phyloP scores from a whole-genome alignment of 495 filamentous ascomycete species.

The Xanthoparmelia taractica region DNA sequence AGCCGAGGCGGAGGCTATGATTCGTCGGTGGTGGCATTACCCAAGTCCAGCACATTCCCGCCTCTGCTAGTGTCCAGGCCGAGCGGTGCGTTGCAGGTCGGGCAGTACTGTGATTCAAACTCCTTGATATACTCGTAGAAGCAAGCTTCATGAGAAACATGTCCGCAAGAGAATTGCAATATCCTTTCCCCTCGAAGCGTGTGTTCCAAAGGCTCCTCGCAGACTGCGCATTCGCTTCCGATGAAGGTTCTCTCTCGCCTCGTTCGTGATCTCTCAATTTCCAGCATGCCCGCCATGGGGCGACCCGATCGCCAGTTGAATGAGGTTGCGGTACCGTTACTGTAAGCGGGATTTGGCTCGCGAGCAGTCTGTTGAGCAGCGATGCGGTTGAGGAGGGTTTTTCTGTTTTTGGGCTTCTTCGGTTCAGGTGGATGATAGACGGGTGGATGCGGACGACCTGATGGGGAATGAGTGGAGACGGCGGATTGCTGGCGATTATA shows the following conservation, averaged over 20 bases:
- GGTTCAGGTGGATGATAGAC: slow-evolving; percentile 23
- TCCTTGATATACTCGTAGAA: slow-evolving; percentile 99
- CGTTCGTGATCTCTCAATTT: slow-evolving; percentile 69
- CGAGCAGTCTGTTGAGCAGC: slow-evolving; percentile 23
- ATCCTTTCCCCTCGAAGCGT: slow-evolving; percentile 92
- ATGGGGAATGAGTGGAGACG: slow-evolving; percentile 24
- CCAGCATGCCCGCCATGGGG: slow-evolving; percentile 65
- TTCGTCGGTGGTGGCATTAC: slow-evolving; percentile 44
- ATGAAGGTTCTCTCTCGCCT: slow-evolving; percentile 92
- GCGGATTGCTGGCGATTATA: slow-evolving; percentile 23
- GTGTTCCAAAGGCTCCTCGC: slow-evolving; percentile 95
- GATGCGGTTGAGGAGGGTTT: slow-evolving; percentile 24
- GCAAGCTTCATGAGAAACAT: slow-evolving; percentile 96
- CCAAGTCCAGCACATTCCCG: slow-evolving; percentile 88
- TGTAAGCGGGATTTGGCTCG: slow-evolving; percentile 24
- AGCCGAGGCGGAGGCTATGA: neutral
- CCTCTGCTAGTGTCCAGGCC: slow-evolving; percentile 92
- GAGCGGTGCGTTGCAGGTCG: slow-evolving; percentile 86
- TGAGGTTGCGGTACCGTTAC: slow-evolving; percentile 37
- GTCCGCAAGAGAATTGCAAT: slow-evolving; percentile 89
- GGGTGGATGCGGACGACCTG: slow-evolving; percentile 23
- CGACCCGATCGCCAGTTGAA: slow-evolving; percentile 44
- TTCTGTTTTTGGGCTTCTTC: slow-evolving; percentile 21
- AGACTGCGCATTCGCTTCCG: slow-evolving; percentile 89
- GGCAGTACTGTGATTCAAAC: slow-evolving; percentile 90